A percentile compares a stretch with the other conserved stretches of the same genome.
phyloP scores from a whole-genome alignment of 768 basidiomycete genomes.

The Trametes maxima region DNA sequence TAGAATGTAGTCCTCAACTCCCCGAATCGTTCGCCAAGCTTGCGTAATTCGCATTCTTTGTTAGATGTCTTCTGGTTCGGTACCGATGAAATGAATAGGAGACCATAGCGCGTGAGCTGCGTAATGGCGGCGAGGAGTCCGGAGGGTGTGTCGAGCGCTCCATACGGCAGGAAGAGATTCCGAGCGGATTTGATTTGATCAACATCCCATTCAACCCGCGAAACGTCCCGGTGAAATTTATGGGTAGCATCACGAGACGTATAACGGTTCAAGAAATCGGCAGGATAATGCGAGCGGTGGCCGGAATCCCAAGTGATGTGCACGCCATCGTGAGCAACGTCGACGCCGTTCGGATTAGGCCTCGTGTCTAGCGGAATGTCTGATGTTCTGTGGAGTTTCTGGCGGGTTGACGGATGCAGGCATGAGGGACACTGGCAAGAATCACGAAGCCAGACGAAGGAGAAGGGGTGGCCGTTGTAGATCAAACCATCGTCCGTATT shows the following conservation, averaged over 20 bases:
- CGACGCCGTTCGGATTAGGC: conserved; percentile 38
- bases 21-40: conserved; percentile 69
- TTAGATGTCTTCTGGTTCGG: conserved; percentile 63
- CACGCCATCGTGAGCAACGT: conserved; percentile 47
- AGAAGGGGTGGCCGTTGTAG: conserved; percentile 30
- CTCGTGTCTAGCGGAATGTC: conserved; percentile 41
- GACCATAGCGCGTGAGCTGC: conserved; percentile 71
- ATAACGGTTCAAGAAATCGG: conserved; percentile 52
- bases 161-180: conserved; percentile 60
- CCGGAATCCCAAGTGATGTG: conserved; percentile 59
- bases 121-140: conserved; percentile 61
- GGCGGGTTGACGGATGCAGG: conserved; percentile 75
- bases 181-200: conserved; percentile 38
- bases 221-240: conserved; percentile 49
- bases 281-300: conserved; percentile 57
- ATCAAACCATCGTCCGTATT: neutral
- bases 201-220: conserved; percentile 48
- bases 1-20: conserved; percentile 88
- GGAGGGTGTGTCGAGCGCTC: conserved; percentile 44
- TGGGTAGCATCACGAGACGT: conserved; percentile 39
- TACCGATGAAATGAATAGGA: conserved; percentile 74
- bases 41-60: conserved; percentile 64
- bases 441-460: conserved; percentile 83
- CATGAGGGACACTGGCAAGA: conserved; percentile 74
- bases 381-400: conserved; percentile 58